phyloP scores from a whole-genome alignment of 2,329 filamentous ascomycete species.

The Lachnum nothofagi region DNA sequence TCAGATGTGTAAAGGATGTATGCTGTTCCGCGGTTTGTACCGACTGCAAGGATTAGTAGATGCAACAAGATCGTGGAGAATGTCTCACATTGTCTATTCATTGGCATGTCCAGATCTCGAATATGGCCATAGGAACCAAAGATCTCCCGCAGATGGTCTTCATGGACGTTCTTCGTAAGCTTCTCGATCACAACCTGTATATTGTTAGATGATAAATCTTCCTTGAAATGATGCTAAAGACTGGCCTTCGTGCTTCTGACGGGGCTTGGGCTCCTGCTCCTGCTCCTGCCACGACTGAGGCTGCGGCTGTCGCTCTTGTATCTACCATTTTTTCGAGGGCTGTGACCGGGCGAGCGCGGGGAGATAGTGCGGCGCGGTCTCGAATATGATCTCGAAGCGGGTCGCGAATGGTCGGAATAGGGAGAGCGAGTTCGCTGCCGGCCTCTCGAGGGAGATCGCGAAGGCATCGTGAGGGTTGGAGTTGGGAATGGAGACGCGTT shows the following conservation, averaged over 20 bases:
- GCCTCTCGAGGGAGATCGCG: conserved; percentile 25
- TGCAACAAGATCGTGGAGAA: background rate
- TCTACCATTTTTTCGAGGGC: conserved; percentile 27
- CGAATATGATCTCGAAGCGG: conserved; percentile 23
- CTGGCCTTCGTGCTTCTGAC: conserved; percentile 49
- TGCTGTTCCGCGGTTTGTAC: conserved; percentile 85
- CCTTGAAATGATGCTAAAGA: conserved; percentile 3
- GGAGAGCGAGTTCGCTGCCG: conserved; percentile 28
- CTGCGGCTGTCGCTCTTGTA: conserved; percentile 31
- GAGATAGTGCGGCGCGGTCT: conserved; percentile 29
- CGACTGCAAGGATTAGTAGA: conserved; percentile 50
- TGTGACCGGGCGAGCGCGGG: conserved; percentile 26
- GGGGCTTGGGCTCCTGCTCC: conserved; percentile 33
- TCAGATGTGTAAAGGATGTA: conserved; percentile 81
- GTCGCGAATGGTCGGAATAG: conserved; percentile 26
- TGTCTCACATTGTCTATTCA: conserved; percentile 74
- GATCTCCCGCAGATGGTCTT: conserved; percentile 82
- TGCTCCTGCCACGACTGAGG: conserved; percentile 28
- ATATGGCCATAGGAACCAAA: conserved; percentile 86
- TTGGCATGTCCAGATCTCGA: conserved; percentile 79
- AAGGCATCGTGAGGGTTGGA: conserved; percentile 20
- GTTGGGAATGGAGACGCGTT: conserved; percentile 2
- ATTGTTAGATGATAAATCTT: conserved; percentile 15
- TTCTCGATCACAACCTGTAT: conserved; percentile 88
- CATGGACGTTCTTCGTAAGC: conserved; percentile 89